Evolutionary conservation across 176 grass and related monocot genomes (phyloP).

Genomic region (Zea luxurians): DNA sequence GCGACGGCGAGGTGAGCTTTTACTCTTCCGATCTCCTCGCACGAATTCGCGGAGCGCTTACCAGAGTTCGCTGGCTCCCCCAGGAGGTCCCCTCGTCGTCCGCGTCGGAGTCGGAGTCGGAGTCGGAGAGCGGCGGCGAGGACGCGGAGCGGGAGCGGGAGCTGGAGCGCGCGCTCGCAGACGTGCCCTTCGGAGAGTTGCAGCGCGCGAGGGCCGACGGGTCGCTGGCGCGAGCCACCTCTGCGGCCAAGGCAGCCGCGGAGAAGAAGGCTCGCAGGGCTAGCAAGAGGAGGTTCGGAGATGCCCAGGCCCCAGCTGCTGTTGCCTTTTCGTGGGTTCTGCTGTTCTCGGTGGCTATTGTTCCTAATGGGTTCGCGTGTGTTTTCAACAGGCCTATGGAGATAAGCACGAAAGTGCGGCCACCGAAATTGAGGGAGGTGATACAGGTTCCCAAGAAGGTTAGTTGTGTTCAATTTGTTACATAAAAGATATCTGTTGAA

Average conservation of each 20-base stretch:
- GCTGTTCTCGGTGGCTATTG: not conserved
- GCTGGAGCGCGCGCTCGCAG: slow-evolving; percentile 69
- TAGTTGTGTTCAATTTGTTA: slow-evolving; percentile 8
- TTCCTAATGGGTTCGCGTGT: slow-evolving; percentile 15
- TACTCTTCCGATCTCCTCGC: not conserved
- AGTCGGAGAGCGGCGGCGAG: slow-evolving; percentile 37
- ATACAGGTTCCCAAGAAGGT: slow-evolving; percentile 92
- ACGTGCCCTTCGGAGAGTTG: slow-evolving; percentile 80
- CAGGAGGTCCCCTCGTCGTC: slow-evolving; percentile 40
- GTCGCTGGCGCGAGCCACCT: slow-evolving; percentile 38
- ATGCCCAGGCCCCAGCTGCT: not conserved
- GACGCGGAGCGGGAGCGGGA: slow-evolving; percentile 46
- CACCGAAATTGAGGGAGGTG: slow-evolving; percentile 68
- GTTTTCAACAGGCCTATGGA: slow-evolving; percentile 74
- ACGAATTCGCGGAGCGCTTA: not conserved
- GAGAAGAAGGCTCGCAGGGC: slow-evolving; percentile 60
- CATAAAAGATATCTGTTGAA: not conserved
- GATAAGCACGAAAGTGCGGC: slow-evolving; percentile 75
- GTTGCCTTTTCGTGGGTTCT: not conserved
- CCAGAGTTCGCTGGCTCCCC: not conserved
- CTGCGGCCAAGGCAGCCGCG: slow-evolving; percentile 22
- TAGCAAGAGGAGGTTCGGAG: slow-evolving; percentile 78
- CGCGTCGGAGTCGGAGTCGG: slow-evolving; percentile 42
- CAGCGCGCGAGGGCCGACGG: slow-evolving; percentile 75
- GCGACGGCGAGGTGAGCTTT: slow-evolving; percentile 37